A percentile compares a stretch with the other conserved stretches of the same genome.
Conservation (phyloP, 139 green algal species). For the Micractinium conductrix region DNA sequence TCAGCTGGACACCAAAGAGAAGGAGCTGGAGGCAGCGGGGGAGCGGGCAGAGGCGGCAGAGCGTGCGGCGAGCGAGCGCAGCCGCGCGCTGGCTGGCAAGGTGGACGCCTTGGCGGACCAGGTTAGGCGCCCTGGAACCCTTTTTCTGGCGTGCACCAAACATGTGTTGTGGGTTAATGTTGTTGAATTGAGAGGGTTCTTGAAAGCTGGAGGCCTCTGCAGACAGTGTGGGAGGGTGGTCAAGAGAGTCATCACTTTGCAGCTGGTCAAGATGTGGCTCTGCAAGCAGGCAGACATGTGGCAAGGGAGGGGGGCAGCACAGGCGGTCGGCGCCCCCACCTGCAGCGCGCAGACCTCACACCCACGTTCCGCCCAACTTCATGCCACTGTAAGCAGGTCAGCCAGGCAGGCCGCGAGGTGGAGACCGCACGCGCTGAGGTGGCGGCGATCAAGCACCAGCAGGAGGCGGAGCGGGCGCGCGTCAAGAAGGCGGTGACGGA, state of each 20-base stretch:
- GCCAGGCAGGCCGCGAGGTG: slow-evolving; percentile 5
- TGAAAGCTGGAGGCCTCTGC: too few relatives aligned
- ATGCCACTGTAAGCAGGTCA: slow-evolving; percentile 11
- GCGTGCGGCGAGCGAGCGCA: not conserved
- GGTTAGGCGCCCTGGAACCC: not conserved
- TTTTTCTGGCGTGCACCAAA: too few relatives aligned
- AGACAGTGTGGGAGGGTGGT: too few relatives aligned
- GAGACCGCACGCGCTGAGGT: slow-evolving; percentile 23
- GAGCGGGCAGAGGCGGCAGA: not conserved
- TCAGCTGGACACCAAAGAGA: slow-evolving; percentile 1
- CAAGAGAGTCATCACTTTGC: too few relatives aligned
- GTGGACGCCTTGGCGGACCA: not conserved
- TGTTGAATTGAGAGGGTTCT: too few relatives aligned
- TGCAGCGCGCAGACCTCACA: too few relatives aligned
- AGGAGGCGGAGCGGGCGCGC: slow-evolving; percentile 46
- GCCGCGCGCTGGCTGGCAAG: not conserved
- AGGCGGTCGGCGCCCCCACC: too few relatives aligned
- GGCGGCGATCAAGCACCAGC: slow-evolving; percentile 40
- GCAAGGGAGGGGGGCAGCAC: too few relatives aligned
- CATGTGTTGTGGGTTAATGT: too few relatives aligned
- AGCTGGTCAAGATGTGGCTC: too few relatives aligned
- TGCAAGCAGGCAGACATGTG: too few relatives aligned
- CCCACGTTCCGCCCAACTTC: too few relatives aligned
- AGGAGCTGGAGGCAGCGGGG: not conserved
- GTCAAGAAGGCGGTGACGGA: slow-evolving; percentile 57